A percentile compares a stretch with the other conserved stretches of the same genome.
phyloP scores from a whole-genome alignment of 257 asterid species.

The Forsythia viridissima region DNA sequence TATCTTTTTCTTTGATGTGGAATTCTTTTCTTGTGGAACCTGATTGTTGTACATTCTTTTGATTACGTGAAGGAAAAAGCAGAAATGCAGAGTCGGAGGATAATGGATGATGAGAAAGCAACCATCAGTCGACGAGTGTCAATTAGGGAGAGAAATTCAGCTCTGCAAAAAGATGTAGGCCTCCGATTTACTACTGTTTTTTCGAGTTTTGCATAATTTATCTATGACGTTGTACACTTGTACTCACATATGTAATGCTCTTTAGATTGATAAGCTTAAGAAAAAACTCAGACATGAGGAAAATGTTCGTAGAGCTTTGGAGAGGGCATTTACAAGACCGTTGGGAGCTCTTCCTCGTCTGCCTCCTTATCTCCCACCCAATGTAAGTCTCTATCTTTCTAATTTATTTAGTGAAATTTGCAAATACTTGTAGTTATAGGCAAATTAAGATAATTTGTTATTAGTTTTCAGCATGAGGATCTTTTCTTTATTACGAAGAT shows the following conservation, averaged over 20 bases:
- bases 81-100: slow-evolving; percentile 41
- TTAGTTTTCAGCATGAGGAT: too few relatives aligned
- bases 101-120: slow-evolving; percentile 51
- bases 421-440: background rate
- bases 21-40: slow-evolving; percentile 46
- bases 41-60: slow-evolving; percentile 35
- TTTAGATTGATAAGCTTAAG: slow-evolving; percentile 86
- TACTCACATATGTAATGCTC: background rate
- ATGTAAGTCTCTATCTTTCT: slow-evolving; percentile 47
- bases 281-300: slow-evolving; percentile 83
- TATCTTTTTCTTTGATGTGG: slow-evolving; percentile 25
- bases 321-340: slow-evolving; percentile 88
- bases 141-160: slow-evolving; percentile 62
- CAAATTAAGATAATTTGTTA: background rate
- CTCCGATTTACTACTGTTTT: background rate
- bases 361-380: slow-evolving; percentile 84
- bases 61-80: slow-evolving; percentile 48
- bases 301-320: slow-evolving; percentile 88
- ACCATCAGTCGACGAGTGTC: slow-evolving; percentile 42
- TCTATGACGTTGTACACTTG: background rate
- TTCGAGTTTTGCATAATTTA: background rate
- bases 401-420: background rate
- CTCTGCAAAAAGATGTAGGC: slow-evolving; percentile 78
- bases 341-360: slow-evolving; percentile 91
- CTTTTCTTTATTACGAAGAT: too few relatives aligned